Conservation (phyloP, 2,329 filamentous ascomycete species). For the Aureobasidium namibiae region DNA sequence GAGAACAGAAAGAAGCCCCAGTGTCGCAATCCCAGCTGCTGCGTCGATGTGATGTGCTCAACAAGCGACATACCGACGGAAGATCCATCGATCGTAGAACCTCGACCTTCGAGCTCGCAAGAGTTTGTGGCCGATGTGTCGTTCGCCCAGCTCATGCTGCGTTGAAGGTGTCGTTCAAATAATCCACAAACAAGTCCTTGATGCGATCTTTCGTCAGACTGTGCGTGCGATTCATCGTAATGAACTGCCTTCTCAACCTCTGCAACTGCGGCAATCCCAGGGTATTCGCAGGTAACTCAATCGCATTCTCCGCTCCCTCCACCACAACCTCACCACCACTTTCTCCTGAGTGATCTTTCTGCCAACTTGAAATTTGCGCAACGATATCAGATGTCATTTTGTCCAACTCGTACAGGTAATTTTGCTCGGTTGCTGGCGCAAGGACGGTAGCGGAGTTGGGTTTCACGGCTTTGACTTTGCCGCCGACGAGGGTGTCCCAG, state of each 20-base stretch:
- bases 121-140: not conserved
- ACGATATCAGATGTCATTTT: slow-evolving; percentile 70
- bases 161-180: slow-evolving; percentile 33
- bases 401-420: slow-evolving; percentile 75
- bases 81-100: too few relatives aligned
- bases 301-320: slow-evolving; percentile 42
- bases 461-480: slow-evolving; percentile 57
- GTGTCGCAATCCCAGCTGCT: too few relatives aligned
- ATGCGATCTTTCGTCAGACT: slow-evolving; percentile 32
- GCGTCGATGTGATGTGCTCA: too few relatives aligned
- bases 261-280: slow-evolving; percentile 65
- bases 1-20: too few relatives aligned
- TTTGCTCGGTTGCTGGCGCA: slow-evolving; percentile 54
- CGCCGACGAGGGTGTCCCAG: slow-evolving; percentile 64
- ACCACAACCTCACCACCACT: slow-evolving; percentile 44
- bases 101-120: too few relatives aligned
- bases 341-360: slow-evolving; percentile 55
- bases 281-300: slow-evolving; percentile 59
- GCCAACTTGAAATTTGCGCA: slow-evolving; percentile 58
- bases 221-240: slow-evolving; percentile 64
- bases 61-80: too few relatives aligned
- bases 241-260: slow-evolving; percentile 67
- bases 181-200: slow-evolving; percentile 32
- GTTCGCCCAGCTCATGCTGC: slow-evolving; percentile 6
- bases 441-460: slow-evolving; percentile 69